These are phyloP conservation scores for Annulohypoxylon nitens DNA, from an alignment of 495 filamentous ascomycete species.

Conservation along the genomic window DNA sequence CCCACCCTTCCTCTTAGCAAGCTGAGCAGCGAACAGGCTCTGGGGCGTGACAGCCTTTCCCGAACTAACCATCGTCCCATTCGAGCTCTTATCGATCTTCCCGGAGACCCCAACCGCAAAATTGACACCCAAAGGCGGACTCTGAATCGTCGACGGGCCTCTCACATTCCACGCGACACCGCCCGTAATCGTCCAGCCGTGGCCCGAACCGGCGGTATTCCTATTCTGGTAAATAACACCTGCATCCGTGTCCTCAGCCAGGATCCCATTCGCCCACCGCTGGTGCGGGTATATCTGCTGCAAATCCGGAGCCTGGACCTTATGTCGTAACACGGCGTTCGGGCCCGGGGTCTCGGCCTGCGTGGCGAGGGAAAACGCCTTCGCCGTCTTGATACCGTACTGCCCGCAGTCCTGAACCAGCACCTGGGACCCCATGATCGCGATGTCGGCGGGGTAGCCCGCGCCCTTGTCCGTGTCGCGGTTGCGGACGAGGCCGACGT, in stretches of 20 bases:
- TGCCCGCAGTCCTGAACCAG: constrained; percentile 30
- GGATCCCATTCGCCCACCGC: background rate
- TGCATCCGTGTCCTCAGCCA: background rate
- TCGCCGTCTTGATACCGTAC: constrained; percentile 22
- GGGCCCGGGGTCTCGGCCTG: background rate
- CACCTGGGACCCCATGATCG: constrained; percentile 31
- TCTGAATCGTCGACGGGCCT: background rate
- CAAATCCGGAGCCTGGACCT: background rate
- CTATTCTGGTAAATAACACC: constrained; percentile 1
- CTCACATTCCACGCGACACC: constrained; percentile 8
- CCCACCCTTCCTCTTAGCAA: constrained; percentile 3
- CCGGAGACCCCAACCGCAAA: background rate
- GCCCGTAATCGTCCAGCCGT: constrained; percentile 5
- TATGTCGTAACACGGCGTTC: background rate
- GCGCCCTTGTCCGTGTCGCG: constrained; percentile 18
- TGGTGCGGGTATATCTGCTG: constrained; percentile 14
- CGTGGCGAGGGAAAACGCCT: constrained; percentile 27
- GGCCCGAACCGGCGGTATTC: background rate
- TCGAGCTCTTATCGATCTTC: background rate
- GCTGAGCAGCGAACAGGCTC: background rate
- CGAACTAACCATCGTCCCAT: background rate
- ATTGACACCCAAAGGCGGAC: constrained; percentile 4
- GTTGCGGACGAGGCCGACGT: constrained; percentile 27
- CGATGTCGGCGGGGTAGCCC: constrained; percentile 30
- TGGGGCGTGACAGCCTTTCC: background rate